Evolutionary conservation across 129 eudicot species (phyloP), one percentile per base, ranked within the genome.

Genomic region (Tagetes erecta): DNA sequence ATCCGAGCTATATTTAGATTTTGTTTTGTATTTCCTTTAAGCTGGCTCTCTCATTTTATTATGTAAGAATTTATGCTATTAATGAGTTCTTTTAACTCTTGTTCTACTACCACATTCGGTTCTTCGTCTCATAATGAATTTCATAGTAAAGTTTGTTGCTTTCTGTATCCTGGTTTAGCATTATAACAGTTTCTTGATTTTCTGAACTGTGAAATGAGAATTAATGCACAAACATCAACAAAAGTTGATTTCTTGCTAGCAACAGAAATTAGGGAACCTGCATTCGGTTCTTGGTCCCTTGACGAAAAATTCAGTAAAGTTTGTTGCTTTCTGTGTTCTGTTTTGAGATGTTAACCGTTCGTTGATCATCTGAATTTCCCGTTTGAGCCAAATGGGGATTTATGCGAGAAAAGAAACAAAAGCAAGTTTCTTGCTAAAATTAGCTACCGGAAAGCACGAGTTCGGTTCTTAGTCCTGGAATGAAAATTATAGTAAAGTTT

Each of bases 61-160:
- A 78, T 78, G 72, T 78, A 85, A 71, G 76, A 74, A 78, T 44
- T 78, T 82, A 50, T 60, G 76, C 46, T 75, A 78, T 72, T 75
- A 76, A 53, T 42, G 69, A 73, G 75, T 59, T 84, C 73, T 13
- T 46, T 11, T 8, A 44, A 73, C 72, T 59, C 77, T 57, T 72
- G 75, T 47, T 67, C 46, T 69, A 68, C 36, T 73, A 49, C 71
- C 14, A 56, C 72, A 64, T 78, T 73, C 20, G 39, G 64, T 64
- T 83, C 77, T 76, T 76, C 39, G 46, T 50, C 80, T n/a, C 40
- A 36, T 80, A 42, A 74, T 57, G 70, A 74, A 64, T 74, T 63
- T 66, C 74, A 52, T 75, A 9, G 74, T 73, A 60, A 83, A 56
- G 52, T 77, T 69, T 81, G 72, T 47, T 45, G 70, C 77, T 71